phyloP scores from a whole-genome alignment of 106 monocot species.

The Posidonia australis region DNA sequence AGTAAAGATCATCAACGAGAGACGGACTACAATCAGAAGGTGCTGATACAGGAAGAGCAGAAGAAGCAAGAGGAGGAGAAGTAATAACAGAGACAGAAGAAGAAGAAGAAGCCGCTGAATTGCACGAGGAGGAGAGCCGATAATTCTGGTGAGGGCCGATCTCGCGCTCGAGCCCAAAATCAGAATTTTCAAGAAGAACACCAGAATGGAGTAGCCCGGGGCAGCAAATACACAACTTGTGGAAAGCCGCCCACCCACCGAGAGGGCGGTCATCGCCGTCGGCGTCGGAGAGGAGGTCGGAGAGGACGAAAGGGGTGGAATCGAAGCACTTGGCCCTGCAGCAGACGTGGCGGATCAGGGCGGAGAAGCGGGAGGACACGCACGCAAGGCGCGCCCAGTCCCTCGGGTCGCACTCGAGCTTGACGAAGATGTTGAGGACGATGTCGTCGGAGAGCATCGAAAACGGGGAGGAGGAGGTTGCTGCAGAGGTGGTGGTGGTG shows the following conservation, averaged over 20 bases:
- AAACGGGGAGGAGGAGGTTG: slow-evolving; percentile 19
- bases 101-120: background rate
- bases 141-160: slow-evolving; percentile 47
- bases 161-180: slow-evolving; percentile 82
- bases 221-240: slow-evolving; percentile 90
- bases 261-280: slow-evolving; percentile 2
- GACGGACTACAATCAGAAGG: slow-evolving; percentile 39
- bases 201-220: slow-evolving; percentile 78
- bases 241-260: slow-evolving; percentile 44
- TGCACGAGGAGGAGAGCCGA: background rate
- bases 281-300: slow-evolving; percentile 5
- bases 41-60: background rate
- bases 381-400: slow-evolving; percentile 67
- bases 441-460: slow-evolving; percentile 48
- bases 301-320: slow-evolving; percentile 23
- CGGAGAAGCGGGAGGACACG: slow-evolving; percentile 48
- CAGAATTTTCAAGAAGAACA: slow-evolving; percentile 67
- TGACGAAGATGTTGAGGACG: slow-evolving; percentile 52
- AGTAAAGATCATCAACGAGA: slow-evolving; percentile 80
- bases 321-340: slow-evolving; percentile 35
- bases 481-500: background rate
- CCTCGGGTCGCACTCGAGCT: slow-evolving; percentile 68
- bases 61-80: background rate
- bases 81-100: background rate
- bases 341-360: slow-evolving; percentile 39